Conservation (phyloP, 2,329 filamentous ascomycete species). For the Alternaria triticina region DNA sequence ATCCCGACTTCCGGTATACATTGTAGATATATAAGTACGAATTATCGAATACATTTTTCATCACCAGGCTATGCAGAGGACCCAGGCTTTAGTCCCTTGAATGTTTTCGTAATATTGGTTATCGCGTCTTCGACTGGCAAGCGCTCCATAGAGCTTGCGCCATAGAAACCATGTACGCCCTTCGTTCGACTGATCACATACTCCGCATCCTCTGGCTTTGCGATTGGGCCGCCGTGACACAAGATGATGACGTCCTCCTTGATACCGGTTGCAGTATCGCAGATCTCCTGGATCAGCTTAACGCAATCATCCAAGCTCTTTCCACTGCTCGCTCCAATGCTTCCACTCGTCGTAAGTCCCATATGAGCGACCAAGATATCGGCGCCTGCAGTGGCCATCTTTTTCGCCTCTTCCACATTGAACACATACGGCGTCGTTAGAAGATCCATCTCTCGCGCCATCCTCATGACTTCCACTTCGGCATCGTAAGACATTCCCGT, state of each 20-base stretch:
- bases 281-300: constrained; percentile 66
- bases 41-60: background rate
- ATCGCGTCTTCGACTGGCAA: constrained; percentile 72
- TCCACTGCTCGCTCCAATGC: constrained; percentile 68
- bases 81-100: constrained; percentile 52
- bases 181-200: constrained; percentile 66
- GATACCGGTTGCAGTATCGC: constrained; percentile 64
- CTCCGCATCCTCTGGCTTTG: constrained; percentile 66
- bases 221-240: constrained; percentile 75
- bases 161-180: constrained; percentile 75
- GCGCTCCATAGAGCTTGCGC: constrained; percentile 73
- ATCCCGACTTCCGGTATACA: constrained; percentile 58
- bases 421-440: constrained; percentile 76
- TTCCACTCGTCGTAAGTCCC: constrained; percentile 69
- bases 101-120: constrained; percentile 61
- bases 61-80: background rate
- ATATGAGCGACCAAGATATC: constrained; percentile 73
- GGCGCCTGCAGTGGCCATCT: constrained; percentile 69
- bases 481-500: constrained; percentile 72
- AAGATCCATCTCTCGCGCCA: constrained; percentile 65
- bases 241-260: constrained; percentile 68
- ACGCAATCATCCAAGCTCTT: constrained; percentile 71
- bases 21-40: background rate
- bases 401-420: constrained; percentile 64
- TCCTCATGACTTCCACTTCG: constrained; percentile 70